Evolutionary conservation across 208 protist genomes (phyloP).

Genomic region (Leishmania aethiopica): DNA sequence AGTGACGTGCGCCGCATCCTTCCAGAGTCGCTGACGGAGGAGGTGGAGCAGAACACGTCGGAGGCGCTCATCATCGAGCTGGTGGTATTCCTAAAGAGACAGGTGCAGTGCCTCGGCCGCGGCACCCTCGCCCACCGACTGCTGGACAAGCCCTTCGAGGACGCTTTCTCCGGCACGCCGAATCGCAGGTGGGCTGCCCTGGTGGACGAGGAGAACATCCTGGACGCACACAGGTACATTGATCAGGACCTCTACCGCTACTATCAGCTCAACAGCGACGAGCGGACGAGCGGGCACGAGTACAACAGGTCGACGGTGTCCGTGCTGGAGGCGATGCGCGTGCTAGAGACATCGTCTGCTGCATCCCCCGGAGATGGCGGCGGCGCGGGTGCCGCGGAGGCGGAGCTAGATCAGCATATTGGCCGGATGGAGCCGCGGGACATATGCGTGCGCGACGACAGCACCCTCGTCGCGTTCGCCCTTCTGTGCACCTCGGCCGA

Average conservation of each 20-base stretch:
- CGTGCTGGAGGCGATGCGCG: slow-evolving; percentile 35
- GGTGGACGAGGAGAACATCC: slow-evolving; percentile 49
- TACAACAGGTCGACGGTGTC: slow-evolving; percentile 40
- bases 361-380: neutral
- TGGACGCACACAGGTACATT: slow-evolving; percentile 48
- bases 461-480: slow-evolving; percentile 68
- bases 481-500: slow-evolving; percentile 77
- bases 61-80: slow-evolving; percentile 75
- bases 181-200: slow-evolving; percentile 59
- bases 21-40: slow-evolving; percentile 54
- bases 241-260: slow-evolving; percentile 75
- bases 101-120: slow-evolving; percentile 59
- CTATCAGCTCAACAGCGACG: slow-evolving; percentile 69
- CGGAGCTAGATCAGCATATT: slow-evolving; percentile 44
- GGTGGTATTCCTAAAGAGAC: slow-evolving; percentile 66
- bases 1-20: slow-evolving; percentile 48
- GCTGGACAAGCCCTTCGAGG: slow-evolving; percentile 70
- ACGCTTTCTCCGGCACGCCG: slow-evolving; percentile 61
- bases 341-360: slow-evolving; percentile 27
- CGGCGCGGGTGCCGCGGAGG: neutral
- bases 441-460: slow-evolving; percentile 65
- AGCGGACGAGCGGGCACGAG: slow-evolving; percentile 82
- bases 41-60: slow-evolving; percentile 61
- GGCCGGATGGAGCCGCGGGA: slow-evolving; percentile 51
- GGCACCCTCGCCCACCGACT: slow-evolving; percentile 61